phyloP scores from a whole-genome alignment of 148 eudicot species.

The Fagopyrum homotropicum region DNA sequence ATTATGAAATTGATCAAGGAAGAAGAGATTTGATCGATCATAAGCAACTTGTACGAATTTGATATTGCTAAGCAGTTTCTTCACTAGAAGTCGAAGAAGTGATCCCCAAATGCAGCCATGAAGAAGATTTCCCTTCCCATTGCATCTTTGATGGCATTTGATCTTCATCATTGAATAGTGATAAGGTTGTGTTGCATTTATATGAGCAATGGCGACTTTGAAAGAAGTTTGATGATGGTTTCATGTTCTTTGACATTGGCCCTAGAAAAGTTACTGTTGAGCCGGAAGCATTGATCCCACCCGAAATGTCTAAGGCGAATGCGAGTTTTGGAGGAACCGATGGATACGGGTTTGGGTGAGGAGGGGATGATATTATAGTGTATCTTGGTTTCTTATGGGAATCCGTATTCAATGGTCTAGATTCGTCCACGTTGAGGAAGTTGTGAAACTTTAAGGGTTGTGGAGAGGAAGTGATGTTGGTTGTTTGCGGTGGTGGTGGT shows the following conservation, averaged over 20 bases:
- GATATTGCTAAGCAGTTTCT: background rate
- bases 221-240: background rate
- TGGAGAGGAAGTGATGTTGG: background rate
- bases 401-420: background rate
- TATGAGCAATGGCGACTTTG: background rate
- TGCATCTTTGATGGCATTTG: background rate
- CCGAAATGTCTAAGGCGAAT: background rate
- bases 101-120: background rate
- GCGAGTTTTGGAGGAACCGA: background rate
- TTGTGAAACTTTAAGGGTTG: background rate
- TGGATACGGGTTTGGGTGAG: background rate
- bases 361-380: background rate
- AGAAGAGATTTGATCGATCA: background rate
- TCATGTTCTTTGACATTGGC: background rate
- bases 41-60: background rate
- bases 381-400: background rate
- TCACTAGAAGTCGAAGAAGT: conserved; percentile 1
- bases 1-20: background rate
- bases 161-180: conserved; percentile 1
- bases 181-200: conserved; percentile 1
- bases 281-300: background rate
- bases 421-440: background rate
- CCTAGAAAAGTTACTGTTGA: background rate
- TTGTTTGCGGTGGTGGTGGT: background rate
- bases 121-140: background rate